Evolutionary conservation across 2,329 filamentous ascomycete genomes (phyloP).

Genomic region (Trichoderma guizhouense): DNA sequence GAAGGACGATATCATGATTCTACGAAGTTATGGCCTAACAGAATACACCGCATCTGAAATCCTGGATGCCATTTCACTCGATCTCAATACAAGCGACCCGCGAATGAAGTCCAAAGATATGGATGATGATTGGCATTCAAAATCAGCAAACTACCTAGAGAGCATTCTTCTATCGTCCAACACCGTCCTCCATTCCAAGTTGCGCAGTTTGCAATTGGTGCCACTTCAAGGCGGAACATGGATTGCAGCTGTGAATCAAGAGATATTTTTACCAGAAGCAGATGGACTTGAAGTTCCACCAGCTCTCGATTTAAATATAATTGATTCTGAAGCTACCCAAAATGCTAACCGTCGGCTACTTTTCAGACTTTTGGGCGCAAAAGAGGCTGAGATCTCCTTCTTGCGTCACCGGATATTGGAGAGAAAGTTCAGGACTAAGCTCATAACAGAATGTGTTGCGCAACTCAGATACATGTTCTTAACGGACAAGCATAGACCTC

Average conservation of each 20-base stretch:
- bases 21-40: background rate
- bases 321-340: background rate
- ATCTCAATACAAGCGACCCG: background rate
- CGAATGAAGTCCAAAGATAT: background rate
- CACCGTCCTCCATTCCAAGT: background rate
- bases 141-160: background rate
- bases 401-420: background rate
- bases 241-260: background rate
- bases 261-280: background rate
- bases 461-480: background rate
- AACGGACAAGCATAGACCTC: background rate
- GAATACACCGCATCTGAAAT: background rate
- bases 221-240: background rate
- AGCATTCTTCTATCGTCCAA: background rate
- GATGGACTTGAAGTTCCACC: background rate
- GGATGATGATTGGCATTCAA: background rate
- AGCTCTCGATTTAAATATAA: background rate
- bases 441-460: background rate
- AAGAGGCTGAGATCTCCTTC: background rate
- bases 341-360: background rate
- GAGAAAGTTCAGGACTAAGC: rapidly evolving
- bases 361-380: background rate
- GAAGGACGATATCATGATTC: background rate
- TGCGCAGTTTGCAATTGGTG: background rate
- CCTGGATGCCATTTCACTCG: background rate